Percentiles rank a stretch among this genome's conserved stretches.
Conservation (phyloP, 768 basidiomycete genomes). For the Termitomyces heimii region DNA sequence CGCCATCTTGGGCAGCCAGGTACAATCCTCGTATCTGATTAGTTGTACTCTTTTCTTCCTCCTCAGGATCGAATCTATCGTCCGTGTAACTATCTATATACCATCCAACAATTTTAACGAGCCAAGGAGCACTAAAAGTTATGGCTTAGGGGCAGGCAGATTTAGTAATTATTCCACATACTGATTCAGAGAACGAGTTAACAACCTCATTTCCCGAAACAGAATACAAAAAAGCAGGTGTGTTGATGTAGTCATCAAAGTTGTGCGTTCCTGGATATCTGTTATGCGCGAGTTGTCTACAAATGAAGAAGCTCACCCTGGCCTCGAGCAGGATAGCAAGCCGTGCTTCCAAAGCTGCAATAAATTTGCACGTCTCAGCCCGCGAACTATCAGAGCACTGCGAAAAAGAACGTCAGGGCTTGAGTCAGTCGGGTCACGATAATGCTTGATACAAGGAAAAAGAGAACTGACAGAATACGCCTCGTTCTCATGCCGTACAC, state of each 20-base stretch:
- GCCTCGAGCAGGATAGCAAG: conserved; percentile 51
- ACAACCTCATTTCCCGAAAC: conserved; percentile 57
- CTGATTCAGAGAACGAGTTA: conserved; percentile 61
- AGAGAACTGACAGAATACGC: conserved; percentile 25
- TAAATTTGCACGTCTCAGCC: conserved; percentile 37
- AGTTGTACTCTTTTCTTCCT: conserved; percentile 35
- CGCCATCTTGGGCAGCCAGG: conserved; percentile 39
- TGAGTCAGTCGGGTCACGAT: not conserved
- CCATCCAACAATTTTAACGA: conserved; percentile 39
- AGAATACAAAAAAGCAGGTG: conserved; percentile 55
- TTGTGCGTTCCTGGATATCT: conserved; percentile 43
- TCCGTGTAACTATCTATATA: conserved; percentile 31
- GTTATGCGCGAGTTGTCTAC: not conserved
- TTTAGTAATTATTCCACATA: conserved; percentile 23
- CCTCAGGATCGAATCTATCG: conserved; percentile 32
- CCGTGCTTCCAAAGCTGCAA: conserved; percentile 48
- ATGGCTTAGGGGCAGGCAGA: not conserved
- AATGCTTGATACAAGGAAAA: not conserved
- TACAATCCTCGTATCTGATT: conserved; percentile 46
- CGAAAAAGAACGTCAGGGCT: not conserved
- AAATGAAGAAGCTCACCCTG: conserved; percentile 34
- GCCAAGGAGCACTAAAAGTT: conserved; percentile 37
- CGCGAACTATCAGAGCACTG: conserved; percentile 23
- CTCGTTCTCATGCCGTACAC: conserved; percentile 36
- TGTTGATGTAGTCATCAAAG: conserved; percentile 47